phyloP scores from a whole-genome alignment of 164 flowering plant genomes.

The Umbellularia californica region DNA sequence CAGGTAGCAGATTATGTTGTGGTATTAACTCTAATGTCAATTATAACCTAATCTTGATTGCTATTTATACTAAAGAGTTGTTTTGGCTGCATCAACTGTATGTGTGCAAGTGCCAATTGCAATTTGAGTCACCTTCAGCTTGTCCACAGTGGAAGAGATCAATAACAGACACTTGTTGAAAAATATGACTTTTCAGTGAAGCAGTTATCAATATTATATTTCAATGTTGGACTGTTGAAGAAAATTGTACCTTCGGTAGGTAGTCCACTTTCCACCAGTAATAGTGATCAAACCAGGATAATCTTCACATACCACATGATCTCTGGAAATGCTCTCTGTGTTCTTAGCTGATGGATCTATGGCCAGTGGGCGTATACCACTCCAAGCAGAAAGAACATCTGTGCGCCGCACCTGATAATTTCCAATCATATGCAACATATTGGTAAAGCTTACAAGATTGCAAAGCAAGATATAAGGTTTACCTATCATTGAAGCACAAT shows the following conservation, averaged over 20 bases:
- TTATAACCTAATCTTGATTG: neutral
- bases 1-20: neutral
- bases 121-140: neutral
- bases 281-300: slow-evolving; percentile 92
- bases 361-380: slow-evolving; percentile 99
- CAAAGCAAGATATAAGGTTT: neutral
- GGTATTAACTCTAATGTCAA: neutral
- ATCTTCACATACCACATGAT: slow-evolving; percentile 93
- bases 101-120: neutral
- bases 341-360: slow-evolving; percentile 80
- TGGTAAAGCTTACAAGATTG: neutral
- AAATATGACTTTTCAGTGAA: neutral
- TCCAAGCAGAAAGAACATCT: slow-evolving; percentile 99
- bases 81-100: neutral
- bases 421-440: slow-evolving; percentile 1
- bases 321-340: slow-evolving; percentile 94
- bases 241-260: slow-evolving; percentile 67
- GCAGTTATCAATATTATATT: neutral
- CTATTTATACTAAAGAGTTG: neutral
- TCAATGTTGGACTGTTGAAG: neutral
- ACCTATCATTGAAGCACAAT: too few species aligned
- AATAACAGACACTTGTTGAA: neutral
- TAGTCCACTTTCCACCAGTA: slow-evolving; percentile 99
- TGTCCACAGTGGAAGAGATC: neutral
- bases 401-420: slow-evolving; percentile 70